Conservation (phyloP, 495 filamentous ascomycete species). For the Xylaria palmicola region DNA sequence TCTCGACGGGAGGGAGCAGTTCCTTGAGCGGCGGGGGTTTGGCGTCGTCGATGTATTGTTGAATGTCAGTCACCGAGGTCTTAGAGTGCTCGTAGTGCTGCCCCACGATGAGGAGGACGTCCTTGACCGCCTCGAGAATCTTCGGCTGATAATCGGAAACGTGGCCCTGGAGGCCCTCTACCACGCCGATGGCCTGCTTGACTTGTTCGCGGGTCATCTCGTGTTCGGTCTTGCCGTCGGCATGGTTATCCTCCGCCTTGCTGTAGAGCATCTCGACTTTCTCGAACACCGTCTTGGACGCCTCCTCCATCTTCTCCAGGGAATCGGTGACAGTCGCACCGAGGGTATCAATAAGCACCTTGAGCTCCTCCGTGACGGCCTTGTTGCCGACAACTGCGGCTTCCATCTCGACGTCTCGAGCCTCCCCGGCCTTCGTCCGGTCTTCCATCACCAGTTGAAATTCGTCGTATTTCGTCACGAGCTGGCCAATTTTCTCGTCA, state of each 20-base stretch:
- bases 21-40: slow-evolving; percentile 40
- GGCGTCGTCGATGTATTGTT: slow-evolving; percentile 56
- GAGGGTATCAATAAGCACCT: slow-evolving; percentile 77
- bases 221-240: slow-evolving; percentile 71
- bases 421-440: slow-evolving; percentile 65
- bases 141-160: slow-evolving; percentile 80
- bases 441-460: slow-evolving; percentile 67
- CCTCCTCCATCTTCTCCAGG: slow-evolving; percentile 77
- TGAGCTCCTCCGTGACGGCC: slow-evolving; percentile 79
- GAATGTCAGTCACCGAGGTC: slow-evolving; percentile 41
- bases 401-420: slow-evolving; percentile 63
- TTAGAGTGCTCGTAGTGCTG: slow-evolving; percentile 78
- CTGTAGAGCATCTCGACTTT: slow-evolving; percentile 72
- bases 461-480: slow-evolving; percentile 81
- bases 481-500: slow-evolving; percentile 72
- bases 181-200: slow-evolving; percentile 63
- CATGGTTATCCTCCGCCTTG: slow-evolving; percentile 75
- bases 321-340: slow-evolving; percentile 79
- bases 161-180: slow-evolving; percentile 73
- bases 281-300: slow-evolving; percentile 78
- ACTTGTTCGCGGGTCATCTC: slow-evolving; percentile 74
- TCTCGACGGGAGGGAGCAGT: slow-evolving; percentile 41
- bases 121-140: slow-evolving; percentile 75
- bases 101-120: slow-evolving; percentile 75
- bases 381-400: slow-evolving; percentile 70